phyloP scores from a whole-genome alignment of 768 basidiomycete genomes.

The Hygrophorus russula region DNA sequence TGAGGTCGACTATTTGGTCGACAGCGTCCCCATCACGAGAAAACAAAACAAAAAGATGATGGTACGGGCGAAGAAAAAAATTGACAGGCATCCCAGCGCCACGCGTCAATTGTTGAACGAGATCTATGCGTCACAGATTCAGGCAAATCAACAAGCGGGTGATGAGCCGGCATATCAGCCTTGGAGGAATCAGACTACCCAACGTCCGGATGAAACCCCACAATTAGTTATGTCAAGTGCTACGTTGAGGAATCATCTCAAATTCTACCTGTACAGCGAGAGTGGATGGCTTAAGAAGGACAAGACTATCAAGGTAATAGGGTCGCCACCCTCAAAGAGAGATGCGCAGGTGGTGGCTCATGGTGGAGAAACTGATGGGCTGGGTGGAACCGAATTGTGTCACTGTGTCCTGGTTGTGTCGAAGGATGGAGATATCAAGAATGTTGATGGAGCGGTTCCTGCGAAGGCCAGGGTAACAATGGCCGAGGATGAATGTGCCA shows the following conservation, averaged over 20 bases:
- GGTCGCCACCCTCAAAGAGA: conserved; percentile 8
- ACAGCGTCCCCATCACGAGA: conserved; percentile 28
- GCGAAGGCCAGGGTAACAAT: conserved; percentile 15
- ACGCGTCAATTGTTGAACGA: conserved; percentile 49
- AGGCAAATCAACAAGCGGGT: conserved; percentile 7
- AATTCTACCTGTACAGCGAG: conserved; percentile 39
- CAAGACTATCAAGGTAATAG: conserved; percentile 29
- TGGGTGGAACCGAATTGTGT: conserved; percentile 14
- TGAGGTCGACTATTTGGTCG: conserved; percentile 66
- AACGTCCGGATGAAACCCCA: conserved; percentile 17
- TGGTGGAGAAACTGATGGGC: conserved; percentile 7
- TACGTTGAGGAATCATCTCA: conserved; percentile 47
- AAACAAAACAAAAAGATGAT: conserved; percentile 27
- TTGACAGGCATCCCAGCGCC: conserved; percentile 43
- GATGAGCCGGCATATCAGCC: conserved; percentile 7
- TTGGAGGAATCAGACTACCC: conserved; percentile 7
- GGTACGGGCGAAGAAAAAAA: conserved; percentile 28
- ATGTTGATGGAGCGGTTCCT: conserved; percentile 38
- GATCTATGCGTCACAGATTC: conserved; percentile 32
- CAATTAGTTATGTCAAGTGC: conserved; percentile 66
- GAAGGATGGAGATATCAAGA: conserved; percentile 35
- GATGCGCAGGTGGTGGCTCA: conserved; percentile 2
- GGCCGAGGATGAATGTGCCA: conserved; percentile 10
- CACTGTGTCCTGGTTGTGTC: conserved; percentile 59
- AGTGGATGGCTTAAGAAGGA: conserved; percentile 48